These are phyloP conservation scores for Phoenix dactylifera DNA, from an alignment of 176 grass and related monocot genomes.

Conservation along the genomic window DNA sequence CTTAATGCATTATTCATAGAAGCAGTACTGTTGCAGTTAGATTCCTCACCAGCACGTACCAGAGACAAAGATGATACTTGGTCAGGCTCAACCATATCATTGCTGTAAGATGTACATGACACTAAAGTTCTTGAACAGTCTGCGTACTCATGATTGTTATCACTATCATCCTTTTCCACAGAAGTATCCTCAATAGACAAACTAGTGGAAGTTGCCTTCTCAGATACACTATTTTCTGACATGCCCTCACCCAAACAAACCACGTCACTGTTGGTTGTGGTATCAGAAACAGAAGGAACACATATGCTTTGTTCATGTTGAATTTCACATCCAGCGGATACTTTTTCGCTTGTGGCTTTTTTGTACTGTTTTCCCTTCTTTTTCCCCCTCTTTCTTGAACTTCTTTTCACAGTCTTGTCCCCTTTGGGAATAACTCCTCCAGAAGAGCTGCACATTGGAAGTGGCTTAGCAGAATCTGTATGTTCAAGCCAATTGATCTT, in stretches of 20 bases:
- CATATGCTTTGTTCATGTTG: slow-evolving; percentile 21
- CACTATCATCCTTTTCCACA: slow-evolving; percentile 42
- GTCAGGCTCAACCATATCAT: slow-evolving; percentile 33
- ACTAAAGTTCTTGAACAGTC: slow-evolving; percentile 32
- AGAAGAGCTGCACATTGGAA: slow-evolving; percentile 1
- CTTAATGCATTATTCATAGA: slow-evolving; percentile 20
- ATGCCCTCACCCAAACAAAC: slow-evolving; percentile 35
- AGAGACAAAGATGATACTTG: slow-evolving; percentile 18
- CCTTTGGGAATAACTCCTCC: slow-evolving; percentile 25
- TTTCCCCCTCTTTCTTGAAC: slow-evolving; percentile 59
- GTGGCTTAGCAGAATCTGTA: slow-evolving; percentile 3
- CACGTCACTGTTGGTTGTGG: neutral
- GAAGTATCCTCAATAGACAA: slow-evolving; percentile 48
- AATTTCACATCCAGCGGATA: slow-evolving; percentile 24
- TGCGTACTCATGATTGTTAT: slow-evolving; percentile 38
- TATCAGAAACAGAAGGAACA: slow-evolving; percentile 12
- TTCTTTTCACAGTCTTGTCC: slow-evolving; percentile 23
- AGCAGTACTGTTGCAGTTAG: slow-evolving; percentile 9
- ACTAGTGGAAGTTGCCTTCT: slow-evolving; percentile 34
- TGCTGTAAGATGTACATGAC: slow-evolving; percentile 30
- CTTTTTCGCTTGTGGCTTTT: slow-evolving; percentile 23
- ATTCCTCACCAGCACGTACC: slow-evolving; percentile 21
- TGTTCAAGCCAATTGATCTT: neutral
- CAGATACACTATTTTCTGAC: slow-evolving; percentile 33
- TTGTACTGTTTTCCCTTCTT: slow-evolving; percentile 61